Conservation (phyloP, 164 flowering plant genomes). For the Stephania cephalantha region DNA sequence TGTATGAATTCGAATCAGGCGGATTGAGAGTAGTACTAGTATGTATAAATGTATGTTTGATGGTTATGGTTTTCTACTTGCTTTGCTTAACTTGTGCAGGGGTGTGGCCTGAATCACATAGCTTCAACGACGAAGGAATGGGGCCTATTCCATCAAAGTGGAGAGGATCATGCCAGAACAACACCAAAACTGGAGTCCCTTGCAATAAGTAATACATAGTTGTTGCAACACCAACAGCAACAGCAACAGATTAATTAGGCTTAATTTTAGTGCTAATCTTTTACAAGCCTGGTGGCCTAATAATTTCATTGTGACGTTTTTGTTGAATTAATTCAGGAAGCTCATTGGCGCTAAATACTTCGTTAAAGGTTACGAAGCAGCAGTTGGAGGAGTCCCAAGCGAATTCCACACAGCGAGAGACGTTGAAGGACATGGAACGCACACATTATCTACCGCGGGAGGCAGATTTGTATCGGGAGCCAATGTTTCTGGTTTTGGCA, state of each 20-base stretch:
- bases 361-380: constrained; percentile 39
- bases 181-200: constrained; percentile 15
- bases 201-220: constrained; percentile 57
- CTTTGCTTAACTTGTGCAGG: constrained; percentile 20
- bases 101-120: constrained; percentile 58
- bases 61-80: not conserved
- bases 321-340: constrained; percentile 36
- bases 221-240: no score
- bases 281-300: no score
- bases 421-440: constrained; percentile 61
- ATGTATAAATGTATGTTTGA: no score
- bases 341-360: constrained; percentile 71
- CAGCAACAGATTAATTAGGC: no score
- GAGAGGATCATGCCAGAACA: constrained; percentile 45
- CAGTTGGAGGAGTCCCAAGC: constrained; percentile 3
- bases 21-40: not conserved
- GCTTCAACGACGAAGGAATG: constrained; percentile 46
- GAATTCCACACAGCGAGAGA: constrained; percentile 33
- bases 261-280: no score
- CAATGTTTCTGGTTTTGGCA: constrained; percentile 41
- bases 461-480: constrained; percentile 56
- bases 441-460: constrained; percentile 73
- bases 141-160: constrained; percentile 55
- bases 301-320: no score
- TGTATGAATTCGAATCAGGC: not conserved